phyloP scores from a whole-genome alignment of 768 basidiomycete species.

The Russula sp. region DNA sequence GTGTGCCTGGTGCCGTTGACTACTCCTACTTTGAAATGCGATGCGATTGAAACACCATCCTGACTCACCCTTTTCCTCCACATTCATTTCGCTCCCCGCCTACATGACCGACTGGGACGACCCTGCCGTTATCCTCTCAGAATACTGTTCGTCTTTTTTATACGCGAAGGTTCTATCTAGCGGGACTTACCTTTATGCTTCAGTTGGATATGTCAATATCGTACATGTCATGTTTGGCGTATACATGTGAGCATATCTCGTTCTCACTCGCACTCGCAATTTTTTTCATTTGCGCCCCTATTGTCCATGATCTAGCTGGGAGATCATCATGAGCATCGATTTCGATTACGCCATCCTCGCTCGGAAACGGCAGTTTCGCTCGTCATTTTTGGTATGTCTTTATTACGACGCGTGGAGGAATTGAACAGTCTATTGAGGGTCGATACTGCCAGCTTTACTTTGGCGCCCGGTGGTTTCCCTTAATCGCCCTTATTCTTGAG shows the following conservation, averaged over 20 bases:
- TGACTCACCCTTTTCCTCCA: background rate
- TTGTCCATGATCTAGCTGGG: conserved; percentile 18
- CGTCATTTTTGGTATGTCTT: conserved; percentile 10
- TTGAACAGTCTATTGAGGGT: background rate
- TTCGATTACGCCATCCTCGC: conserved; percentile 11
- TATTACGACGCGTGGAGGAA: background rate
- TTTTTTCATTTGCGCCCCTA: background rate
- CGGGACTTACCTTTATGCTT: background rate
- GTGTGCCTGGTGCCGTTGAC: background rate
- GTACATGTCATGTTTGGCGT: conserved; percentile 19
- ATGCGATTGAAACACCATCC: background rate
- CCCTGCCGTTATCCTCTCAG: background rate
- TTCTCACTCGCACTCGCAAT: background rate
- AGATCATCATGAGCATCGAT: conserved; percentile 13
- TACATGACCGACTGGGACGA: background rate
- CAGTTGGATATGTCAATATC: background rate
- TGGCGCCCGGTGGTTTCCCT: background rate
- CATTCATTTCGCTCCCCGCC: background rate
- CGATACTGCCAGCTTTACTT: background rate
- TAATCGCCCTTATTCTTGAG: background rate
- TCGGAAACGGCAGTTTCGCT: conserved; percentile 5
- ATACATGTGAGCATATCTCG: conserved; percentile 14
- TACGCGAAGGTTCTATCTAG: background rate
- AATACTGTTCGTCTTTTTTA: background rate
- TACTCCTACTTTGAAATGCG: background rate